A percentile compares a stretch with the other conserved stretches of the same genome.
Evolutionary conservation across 257 asterid genomes (phyloP).

Genomic region (Linaria vulgaris): DNA sequence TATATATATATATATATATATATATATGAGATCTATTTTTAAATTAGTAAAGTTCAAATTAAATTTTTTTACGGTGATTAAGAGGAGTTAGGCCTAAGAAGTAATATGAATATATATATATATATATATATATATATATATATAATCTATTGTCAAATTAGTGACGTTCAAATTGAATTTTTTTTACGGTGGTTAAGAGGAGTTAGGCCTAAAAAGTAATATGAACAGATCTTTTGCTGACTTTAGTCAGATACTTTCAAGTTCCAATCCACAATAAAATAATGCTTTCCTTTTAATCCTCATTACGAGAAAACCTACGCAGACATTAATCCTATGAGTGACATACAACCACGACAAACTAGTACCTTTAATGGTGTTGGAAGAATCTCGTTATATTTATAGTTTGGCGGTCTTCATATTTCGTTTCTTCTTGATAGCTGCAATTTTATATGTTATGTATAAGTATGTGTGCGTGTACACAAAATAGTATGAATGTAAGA

Average conservation of each 20-base stretch:
- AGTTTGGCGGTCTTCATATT: slow-evolving; percentile 30
- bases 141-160: no score
- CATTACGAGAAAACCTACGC: slow-evolving; percentile 34
- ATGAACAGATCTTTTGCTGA: slow-evolving; percentile 19
- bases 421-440: slow-evolving; percentile 34
- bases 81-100: no score
- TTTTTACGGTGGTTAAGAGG: slow-evolving; percentile 28
- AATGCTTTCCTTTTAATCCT: no score
- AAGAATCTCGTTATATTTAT: background rate
- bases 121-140: no score
- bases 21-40: no score
- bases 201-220: background rate
- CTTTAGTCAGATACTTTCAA: slow-evolving; percentile 36
- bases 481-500: no score
- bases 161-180: background rate
- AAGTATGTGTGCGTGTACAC: background rate
- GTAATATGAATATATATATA: no score
- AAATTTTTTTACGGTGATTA: no score
- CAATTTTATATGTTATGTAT: slow-evolving; percentile 1
- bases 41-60: no score
- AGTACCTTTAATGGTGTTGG: slow-evolving; percentile 4
- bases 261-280: slow-evolving; percentile 25
- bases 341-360: background rate
- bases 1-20: no score
- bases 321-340: slow-evolving; percentile 33